phyloP scores from a whole-genome alignment of 2,329 filamentous ascomycete genomes.

The Zasmidium angulare region DNA sequence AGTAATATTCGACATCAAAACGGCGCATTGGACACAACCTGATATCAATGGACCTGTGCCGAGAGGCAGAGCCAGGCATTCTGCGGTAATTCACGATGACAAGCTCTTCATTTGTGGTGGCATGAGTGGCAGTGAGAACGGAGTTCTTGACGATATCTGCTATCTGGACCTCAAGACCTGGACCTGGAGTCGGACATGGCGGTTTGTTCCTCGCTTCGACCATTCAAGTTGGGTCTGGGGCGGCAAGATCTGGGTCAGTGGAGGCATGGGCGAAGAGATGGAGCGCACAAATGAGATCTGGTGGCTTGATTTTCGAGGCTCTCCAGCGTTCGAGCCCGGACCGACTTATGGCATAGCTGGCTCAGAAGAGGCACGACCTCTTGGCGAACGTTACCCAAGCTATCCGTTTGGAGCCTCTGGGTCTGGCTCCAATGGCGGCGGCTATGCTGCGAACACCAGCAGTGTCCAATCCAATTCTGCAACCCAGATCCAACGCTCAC shows the following conservation, averaged over 20 bases:
- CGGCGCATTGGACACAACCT: constrained; percentile 92
- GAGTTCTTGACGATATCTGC: constrained; percentile 92
- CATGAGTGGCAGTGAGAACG: constrained; percentile 89
- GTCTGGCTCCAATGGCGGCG: constrained; percentile 41
- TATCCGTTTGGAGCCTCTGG: constrained; percentile 24
- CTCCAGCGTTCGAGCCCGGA: constrained; percentile 67
- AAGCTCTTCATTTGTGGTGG: constrained; percentile 94
- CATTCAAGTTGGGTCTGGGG: constrained; percentile 93
- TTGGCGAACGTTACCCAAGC: constrained; percentile 32
- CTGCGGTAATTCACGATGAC: constrained; percentile 91
- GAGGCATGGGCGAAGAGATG: constrained; percentile 92
- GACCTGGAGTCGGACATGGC: constrained; percentile 96
- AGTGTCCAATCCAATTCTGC: constrained; percentile 57
- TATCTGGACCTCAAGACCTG: constrained; percentile 96
- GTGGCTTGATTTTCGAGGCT: constrained; percentile 95
- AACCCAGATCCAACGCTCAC: constrained; percentile 44
- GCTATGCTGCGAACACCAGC: constrained; percentile 72
- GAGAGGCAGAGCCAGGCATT: constrained; percentile 87
- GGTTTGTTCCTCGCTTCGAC: constrained; percentile 91
- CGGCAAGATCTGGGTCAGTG: constrained; percentile 93
- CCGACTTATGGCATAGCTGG: constrained; percentile 31
- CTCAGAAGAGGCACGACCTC: constrained; percentile 35
- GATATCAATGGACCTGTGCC: constrained; percentile 81
- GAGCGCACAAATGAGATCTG: constrained; percentile 94
- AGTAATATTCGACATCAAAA: constrained; percentile 92